Conservation (phyloP, 2,329 filamentous ascomycete genomes). For the Fusarium denticulatum region DNA sequence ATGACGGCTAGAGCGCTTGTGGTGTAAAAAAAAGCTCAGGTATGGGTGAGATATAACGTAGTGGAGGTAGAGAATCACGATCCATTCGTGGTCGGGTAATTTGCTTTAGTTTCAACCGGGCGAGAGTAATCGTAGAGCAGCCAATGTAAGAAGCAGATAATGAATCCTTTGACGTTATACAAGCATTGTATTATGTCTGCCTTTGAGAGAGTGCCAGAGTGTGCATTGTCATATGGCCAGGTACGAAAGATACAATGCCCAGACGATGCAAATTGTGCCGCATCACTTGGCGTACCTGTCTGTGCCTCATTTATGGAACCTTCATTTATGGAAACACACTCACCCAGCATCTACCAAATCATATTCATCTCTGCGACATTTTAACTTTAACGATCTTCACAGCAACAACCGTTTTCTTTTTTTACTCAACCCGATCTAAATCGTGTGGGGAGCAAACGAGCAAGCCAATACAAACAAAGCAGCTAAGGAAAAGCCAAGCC, state of each 20-base stretch:
- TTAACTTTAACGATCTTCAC: background rate
- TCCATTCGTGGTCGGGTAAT: slow-evolving; percentile 21
- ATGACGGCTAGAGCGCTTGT: slow-evolving; percentile 7
- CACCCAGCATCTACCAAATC: background rate
- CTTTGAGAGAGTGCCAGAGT: background rate
- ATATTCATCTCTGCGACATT: background rate
- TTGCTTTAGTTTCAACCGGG: background rate
- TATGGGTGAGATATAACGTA: background rate
- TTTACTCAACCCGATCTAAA: background rate
- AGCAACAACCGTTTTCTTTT: background rate
- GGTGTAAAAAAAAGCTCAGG: background rate
- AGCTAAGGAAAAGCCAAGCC: slow-evolving; percentile 14
- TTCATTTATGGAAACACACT: background rate
- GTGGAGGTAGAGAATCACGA: slow-evolving; percentile 24
- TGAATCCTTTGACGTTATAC: background rate
- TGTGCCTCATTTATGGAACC: background rate
- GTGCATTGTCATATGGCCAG: slow-evolving; percentile 10
- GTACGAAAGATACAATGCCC: background rate
- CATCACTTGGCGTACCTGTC: background rate
- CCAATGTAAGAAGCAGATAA: background rate
- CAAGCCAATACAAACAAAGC: background rate
- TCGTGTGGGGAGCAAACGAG: background rate
- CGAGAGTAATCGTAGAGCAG: background rate
- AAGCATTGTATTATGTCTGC: background rate
- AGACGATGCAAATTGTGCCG: background rate